These are phyloP conservation scores for Saturnispora hagleri DNA, from an alignment of 805 yeast species.

Conservation along the genomic window DNA sequence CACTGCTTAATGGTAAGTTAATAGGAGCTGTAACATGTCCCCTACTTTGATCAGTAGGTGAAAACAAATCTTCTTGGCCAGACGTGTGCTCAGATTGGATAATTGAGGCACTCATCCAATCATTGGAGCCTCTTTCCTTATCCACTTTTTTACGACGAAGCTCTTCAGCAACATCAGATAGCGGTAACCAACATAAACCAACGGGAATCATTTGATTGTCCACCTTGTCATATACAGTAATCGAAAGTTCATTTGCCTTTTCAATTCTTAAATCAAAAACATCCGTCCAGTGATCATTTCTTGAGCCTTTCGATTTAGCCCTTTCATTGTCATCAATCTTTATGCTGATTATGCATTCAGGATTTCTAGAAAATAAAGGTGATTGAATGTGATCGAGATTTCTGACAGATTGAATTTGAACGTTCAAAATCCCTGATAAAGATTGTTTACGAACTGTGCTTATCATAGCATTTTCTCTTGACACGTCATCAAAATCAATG, in stretches of 20 bases:
- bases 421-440: conserved; percentile 66
- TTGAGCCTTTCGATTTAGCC: conserved; percentile 64
- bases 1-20: not conserved
- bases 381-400: conserved; percentile 91
- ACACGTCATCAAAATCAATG: conserved; percentile 58
- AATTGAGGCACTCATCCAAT: conserved; percentile 82
- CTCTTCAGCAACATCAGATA: conserved; percentile 91
- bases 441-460: conserved; percentile 75
- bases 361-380: conserved; percentile 65
- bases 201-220: conserved; percentile 71
- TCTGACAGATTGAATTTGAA: conserved; percentile 67
- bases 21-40: not conserved
- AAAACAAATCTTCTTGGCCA: not conserved
- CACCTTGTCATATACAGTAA: conserved; percentile 75
- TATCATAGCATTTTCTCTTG: conserved; percentile 55
- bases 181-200: conserved; percentile 83
- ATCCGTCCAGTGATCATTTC: conserved; percentile 78
- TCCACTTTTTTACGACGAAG: conserved; percentile 82
- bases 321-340: conserved; percentile 84
- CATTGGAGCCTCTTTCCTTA: conserved; percentile 57
- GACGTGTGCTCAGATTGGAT: conserved; percentile 22
- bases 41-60: not conserved
- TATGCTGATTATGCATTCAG: conserved; percentile 68
- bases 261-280: conserved; percentile 73
- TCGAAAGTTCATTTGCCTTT: conserved; percentile 85